Evolutionary conservation across 345 rosid species (phyloP).

Genomic region (Sapria himalayana): DNA sequence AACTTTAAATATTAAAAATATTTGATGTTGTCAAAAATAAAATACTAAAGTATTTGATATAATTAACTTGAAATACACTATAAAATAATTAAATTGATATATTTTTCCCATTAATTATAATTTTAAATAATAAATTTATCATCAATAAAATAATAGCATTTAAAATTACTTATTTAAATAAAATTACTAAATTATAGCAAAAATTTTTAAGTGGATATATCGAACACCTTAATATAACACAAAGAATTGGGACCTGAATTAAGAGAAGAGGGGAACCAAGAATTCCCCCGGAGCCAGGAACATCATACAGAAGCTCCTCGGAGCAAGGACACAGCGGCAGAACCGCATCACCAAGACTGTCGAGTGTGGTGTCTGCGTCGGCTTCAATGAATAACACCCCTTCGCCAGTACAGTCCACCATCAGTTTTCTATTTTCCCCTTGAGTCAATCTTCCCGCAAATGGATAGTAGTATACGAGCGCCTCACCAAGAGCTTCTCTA

Average conservation of each 20-base stretch:
- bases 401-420: constrained; percentile 37
- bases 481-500: constrained; percentile 15
- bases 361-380: constrained; percentile 24
- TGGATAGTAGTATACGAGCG: constrained; percentile 30
- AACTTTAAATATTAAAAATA: no score
- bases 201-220: background rate
- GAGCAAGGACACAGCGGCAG: constrained; percentile 32
- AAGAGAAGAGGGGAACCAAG: constrained; percentile 24
- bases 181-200: background rate
- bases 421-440: constrained; percentile 19
- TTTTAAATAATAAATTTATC: no score
- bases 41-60: no score
- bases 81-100: no score
- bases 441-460: constrained; percentile 38
- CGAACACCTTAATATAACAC: background rate
- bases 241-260: constrained; percentile 17
- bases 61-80: no score
- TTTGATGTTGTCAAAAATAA: no score
- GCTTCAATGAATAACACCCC: constrained; percentile 32
- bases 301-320: constrained; percentile 33
- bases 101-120: no score
- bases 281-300: constrained; percentile 23
- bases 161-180: no score
- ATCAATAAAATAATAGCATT: no score
- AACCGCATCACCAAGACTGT: constrained; percentile 22